These are phyloP conservation scores for Gossypium herbaceum DNA, from an alignment of 345 rosid species.

Conservation along the genomic window DNA sequence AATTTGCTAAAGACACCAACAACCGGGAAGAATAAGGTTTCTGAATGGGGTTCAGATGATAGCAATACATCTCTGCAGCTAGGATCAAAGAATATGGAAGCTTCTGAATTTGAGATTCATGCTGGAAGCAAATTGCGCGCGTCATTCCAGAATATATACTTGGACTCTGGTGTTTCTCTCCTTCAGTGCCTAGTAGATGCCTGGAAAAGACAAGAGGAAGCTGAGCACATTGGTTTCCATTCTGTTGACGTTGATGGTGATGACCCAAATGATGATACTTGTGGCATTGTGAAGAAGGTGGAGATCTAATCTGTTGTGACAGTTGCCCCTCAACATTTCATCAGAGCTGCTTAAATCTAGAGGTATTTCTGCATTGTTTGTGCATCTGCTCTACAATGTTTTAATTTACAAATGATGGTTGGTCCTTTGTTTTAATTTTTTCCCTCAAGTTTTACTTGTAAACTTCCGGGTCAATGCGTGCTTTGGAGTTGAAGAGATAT, in stretches of 20 bases:
- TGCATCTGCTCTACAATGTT: background rate
- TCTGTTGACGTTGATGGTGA: conserved; percentile 60
- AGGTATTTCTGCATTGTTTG: conserved; percentile 35
- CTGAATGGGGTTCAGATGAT: too few species aligned
- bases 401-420: background rate
- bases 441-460: too few species aligned
- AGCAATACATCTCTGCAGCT: too few species aligned
- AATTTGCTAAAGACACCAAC: too few species aligned
- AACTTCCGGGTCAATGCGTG: conserved; percentile 4
- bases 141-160: conserved; percentile 69
- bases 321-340: conserved; percentile 96
- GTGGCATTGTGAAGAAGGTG: conserved; percentile 98
- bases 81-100: too few species aligned
- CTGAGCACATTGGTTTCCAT: conserved; percentile 46
- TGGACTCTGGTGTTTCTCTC: conserved; percentile 79
- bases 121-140: conserved; percentile 81
- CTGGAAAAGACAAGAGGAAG: conserved; percentile 66
- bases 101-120: conserved; percentile 52
- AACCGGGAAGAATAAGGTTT: too few species aligned
- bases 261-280: conserved; percentile 96
- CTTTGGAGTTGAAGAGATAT: background rate
- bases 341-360: conserved; percentile 70
- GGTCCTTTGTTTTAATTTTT: background rate
- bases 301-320: conserved; percentile 91
- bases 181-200: conserved; percentile 81